These are phyloP conservation scores for Xylaria digitata DNA, from an alignment of 2,329 filamentous ascomycete genomes.

Conservation along the genomic window DNA sequence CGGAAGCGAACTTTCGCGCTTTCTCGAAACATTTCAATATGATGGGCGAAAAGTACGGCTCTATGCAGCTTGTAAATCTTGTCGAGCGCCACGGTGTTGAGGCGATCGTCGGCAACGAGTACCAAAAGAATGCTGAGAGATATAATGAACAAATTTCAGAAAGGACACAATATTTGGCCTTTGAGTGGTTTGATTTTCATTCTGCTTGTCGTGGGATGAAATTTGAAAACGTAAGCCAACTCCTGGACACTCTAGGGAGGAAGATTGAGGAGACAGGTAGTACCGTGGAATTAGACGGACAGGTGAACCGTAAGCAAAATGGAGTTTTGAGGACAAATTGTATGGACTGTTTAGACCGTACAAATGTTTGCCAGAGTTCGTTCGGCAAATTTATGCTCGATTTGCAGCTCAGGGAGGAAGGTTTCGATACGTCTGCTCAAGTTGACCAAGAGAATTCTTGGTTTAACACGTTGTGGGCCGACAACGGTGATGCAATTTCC, in stretches of 20 bases:
- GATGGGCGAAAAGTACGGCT: conserved; percentile 76
- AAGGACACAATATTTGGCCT: conserved; percentile 63
- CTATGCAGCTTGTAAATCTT: conserved; percentile 81
- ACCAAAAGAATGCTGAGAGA: conserved; percentile 73
- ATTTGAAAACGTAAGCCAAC: conserved; percentile 89
- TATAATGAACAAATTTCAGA: conserved; percentile 73
- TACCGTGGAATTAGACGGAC: conserved; percentile 67
- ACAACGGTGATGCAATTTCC: conserved; percentile 95
- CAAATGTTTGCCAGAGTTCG: conserved; percentile 94
- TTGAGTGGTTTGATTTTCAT: conserved; percentile 99
- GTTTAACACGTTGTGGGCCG: conserved; percentile 98
- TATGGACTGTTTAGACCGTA: conserved; percentile 97
- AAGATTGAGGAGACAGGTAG: conserved; percentile 79
- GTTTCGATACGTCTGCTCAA: conserved; percentile 79
- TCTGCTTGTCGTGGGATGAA: conserved; percentile 93
- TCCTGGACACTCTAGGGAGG: conserved; percentile 76
- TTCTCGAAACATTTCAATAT: conserved; percentile 83
- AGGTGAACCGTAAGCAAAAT: conserved; percentile 64
- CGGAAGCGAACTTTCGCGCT: conserved; percentile 80
- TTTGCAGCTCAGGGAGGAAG: conserved; percentile 78
- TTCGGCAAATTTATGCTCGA: conserved; percentile 87
- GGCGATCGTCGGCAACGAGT: conserved; percentile 80
- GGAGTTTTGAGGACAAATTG: conserved; percentile 95
- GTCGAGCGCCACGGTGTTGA: conserved; percentile 92
- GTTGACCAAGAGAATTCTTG: conserved; percentile 83